phyloP scores from a whole-genome alignment of 192 early-diverging fungal species.

The Mortierella alpina region DNA sequence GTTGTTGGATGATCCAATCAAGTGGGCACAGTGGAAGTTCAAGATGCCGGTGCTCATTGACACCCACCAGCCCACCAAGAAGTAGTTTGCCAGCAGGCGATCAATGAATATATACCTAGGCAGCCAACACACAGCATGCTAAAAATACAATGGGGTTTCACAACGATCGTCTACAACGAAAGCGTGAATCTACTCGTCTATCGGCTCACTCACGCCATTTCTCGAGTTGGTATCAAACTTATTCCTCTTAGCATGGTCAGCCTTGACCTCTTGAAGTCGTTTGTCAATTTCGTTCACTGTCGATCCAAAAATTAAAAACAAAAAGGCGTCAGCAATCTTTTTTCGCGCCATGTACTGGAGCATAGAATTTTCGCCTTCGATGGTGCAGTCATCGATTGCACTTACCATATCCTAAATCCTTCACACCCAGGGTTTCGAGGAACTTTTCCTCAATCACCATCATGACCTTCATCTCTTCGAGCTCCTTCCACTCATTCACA shows the following conservation, averaged over 20 bases:
- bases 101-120: no score
- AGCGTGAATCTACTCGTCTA: no score
- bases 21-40: slow-evolving; percentile 27
- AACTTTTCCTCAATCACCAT: slow-evolving; percentile 51
- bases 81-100: not conserved
- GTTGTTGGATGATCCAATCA: slow-evolving; percentile 1
- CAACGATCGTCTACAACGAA: no score
- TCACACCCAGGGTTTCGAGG: slow-evolving; percentile 34
- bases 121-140: no score
- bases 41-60: slow-evolving; percentile 30
- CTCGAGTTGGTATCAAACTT: slow-evolving; percentile 12
- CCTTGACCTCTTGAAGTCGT: slow-evolving; percentile 6
- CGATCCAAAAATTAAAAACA: not conserved
- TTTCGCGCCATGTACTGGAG: not conserved
- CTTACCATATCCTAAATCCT: slow-evolving; percentile 54
- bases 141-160: no score
- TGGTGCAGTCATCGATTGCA: not conserved
- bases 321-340: not conserved
- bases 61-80: slow-evolving; percentile 20
- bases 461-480: slow-evolving; percentile 44
- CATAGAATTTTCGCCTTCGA: no score
- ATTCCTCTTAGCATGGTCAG: not conserved
- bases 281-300: slow-evolving; percentile 22
- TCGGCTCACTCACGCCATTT: not conserved
- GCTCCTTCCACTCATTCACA: slow-evolving; percentile 44